Evolutionary conservation across 495 filamentous ascomycete species (phyloP), one percentile per base, ranked within the genome.

Genomic region (Penicillium nucicola): DNA sequence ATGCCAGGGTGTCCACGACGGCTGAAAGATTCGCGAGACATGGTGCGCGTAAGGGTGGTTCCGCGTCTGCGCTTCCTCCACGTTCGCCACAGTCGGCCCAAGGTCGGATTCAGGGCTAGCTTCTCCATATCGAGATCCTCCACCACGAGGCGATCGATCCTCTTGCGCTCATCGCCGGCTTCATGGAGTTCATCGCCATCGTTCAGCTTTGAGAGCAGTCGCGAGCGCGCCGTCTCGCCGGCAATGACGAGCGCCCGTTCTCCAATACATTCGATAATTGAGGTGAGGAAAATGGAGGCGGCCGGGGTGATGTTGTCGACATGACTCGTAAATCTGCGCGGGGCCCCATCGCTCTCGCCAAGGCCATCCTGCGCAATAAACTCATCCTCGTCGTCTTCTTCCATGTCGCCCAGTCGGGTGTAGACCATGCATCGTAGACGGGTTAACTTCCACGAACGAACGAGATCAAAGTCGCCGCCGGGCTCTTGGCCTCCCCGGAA

Each of bases 381-480:
- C 54, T 82, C 83, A 61, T 96, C 90, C 64, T 98, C 93, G 44
- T 97, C 95, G 57, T 97, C 90, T 70, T 96, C 92, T 67, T 99
- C 95, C 80, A 99, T 83, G 59, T 99, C 93, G 19, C 95, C 95
- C 12, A 99, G 72, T 10, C 91, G 90, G 6, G 90, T 97, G 65
- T 97, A 97, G 14, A 97, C 92, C 95, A 99, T 97, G 62, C 92
- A 93, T 45, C 93, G 83, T 47, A 99, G 70, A 42, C 95, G 85
- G 1, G 90, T 92, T 43, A 92, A 79, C 67, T 90, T 96, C 91
- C 92, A 99, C 12, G 90, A 84, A 39, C 85, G 73, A 60, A 96
- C 84, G 12, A 96, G 72, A 62, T 97, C 90, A 81, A 92, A 96
- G 48, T 85, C 83, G 1, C 74, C 74, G 42, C 65, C 68, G 0